Evolutionary conservation across 1,139 yeast species (phyloP).

Genomic region (Geotrichum fermentans): DNA sequence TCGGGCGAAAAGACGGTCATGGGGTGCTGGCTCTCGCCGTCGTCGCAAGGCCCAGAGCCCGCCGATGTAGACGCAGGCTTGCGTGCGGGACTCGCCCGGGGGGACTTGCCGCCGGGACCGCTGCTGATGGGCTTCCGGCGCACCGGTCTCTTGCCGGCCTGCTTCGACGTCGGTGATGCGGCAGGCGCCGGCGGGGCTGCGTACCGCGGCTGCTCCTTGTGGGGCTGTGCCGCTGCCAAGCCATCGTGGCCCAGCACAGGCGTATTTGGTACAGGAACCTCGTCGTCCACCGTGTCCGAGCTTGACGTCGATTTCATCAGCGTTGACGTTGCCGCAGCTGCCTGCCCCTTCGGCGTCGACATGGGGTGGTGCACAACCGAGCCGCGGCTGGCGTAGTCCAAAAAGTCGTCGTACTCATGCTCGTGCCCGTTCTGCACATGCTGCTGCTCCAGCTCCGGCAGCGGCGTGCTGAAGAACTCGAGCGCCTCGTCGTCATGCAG

Average conservation of each 20-base stretch:
- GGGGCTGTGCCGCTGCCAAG: too few relatives aligned
- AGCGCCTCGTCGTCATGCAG: neutral
- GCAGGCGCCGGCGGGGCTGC: neutral
- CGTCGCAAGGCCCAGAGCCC: too few relatives aligned
- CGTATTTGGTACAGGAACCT: neutral
- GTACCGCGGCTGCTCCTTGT: neutral
- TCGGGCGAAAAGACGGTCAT: conserved; percentile 8
- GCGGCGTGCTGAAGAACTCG: conserved; percentile 9
- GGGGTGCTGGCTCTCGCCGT: neutral
- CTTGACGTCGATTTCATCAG: neutral
- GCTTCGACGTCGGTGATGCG: neutral
- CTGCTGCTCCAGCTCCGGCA: neutral
- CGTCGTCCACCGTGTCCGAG: neutral
- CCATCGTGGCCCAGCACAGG: neutral
- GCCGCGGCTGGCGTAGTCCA: neutral
- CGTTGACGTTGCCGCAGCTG: neutral
- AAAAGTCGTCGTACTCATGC: neutral
- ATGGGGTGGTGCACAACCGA: neutral
- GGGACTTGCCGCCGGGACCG: too few relatives aligned
- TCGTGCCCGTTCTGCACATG: neutral
- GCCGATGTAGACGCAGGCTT: neutral
- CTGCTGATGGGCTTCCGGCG: neutral
- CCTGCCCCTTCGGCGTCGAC: too few relatives aligned
- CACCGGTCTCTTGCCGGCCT: neutral
- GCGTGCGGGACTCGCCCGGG: neutral